phyloP scores from a whole-genome alignment of 495 filamentous ascomycete genomes.

The Podospora anserina region DNA sequence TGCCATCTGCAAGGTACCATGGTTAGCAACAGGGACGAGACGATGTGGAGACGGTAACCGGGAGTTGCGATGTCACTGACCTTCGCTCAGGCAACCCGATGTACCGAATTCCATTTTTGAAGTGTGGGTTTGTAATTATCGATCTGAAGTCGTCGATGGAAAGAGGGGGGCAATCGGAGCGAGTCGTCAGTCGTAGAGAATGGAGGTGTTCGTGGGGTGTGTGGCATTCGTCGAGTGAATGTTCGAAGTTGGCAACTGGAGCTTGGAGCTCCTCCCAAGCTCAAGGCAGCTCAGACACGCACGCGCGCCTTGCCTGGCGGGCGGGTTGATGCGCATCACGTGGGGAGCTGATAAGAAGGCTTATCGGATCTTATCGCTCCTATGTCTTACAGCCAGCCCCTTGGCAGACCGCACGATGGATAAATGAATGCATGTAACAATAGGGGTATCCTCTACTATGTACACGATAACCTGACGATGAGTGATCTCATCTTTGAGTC shows the following conservation, averaged over 20 bases:
- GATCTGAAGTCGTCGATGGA: slow-evolving; percentile 2
- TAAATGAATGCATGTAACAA: neutral
- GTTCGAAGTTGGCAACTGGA: slow-evolving; percentile 19
- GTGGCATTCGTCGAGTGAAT: slow-evolving; percentile 15
- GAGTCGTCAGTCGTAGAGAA: slow-evolving; percentile 1
- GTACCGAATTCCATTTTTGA: slow-evolving; percentile 57
- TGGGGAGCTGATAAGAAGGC: slow-evolving; percentile 14
- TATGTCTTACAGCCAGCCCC: neutral
- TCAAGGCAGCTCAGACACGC: slow-evolving; percentile 51
- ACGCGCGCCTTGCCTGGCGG: slow-evolving; percentile 28
- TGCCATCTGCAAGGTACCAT: slow-evolving; percentile 71
- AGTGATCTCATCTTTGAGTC: neutral
- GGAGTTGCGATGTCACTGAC: slow-evolving; percentile 39
- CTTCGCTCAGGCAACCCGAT: slow-evolving; percentile 70
- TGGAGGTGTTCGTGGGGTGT: slow-evolving; percentile 14
- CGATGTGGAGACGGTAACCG: slow-evolving; percentile 14
- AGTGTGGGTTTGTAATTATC: slow-evolving; percentile 14
- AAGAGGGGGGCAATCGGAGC: neutral
- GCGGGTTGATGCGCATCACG: slow-evolving; percentile 21
- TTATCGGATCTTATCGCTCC: slow-evolving; percentile 25
- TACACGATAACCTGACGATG: neutral
- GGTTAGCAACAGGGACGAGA: slow-evolving; percentile 12
- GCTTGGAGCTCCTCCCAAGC: slow-evolving; percentile 35
- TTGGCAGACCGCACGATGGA: neutral
- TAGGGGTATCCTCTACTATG: neutral